phyloP scores from a whole-genome alignment of 2,329 filamentous ascomycete genomes.

The Clathrospora elynae region DNA sequence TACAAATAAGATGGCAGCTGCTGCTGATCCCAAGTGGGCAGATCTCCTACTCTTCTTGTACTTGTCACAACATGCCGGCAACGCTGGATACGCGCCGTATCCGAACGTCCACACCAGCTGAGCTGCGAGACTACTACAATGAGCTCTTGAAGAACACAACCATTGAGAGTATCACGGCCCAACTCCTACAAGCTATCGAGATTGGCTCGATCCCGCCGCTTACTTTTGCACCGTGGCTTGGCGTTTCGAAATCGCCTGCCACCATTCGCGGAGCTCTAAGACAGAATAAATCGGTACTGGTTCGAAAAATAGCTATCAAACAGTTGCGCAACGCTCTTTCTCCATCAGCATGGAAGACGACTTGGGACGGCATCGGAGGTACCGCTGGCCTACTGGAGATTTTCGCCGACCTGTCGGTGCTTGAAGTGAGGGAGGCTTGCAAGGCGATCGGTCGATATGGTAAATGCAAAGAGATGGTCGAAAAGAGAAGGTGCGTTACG shows the following conservation, averaged over 20 bases:
- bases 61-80: slow-evolving; percentile 4
- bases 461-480: slow-evolving; percentile 13
- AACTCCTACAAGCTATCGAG: slow-evolving; percentile 19
- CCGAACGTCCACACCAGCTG: slow-evolving; percentile 6
- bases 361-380: slow-evolving; percentile 37
- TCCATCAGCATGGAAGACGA: slow-evolving; percentile 28
- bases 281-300: slow-evolving; percentile 30
- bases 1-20: not conserved
- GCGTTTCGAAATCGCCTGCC: slow-evolving; percentile 24
- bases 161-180: slow-evolving; percentile 7
- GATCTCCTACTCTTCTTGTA: not conserved
- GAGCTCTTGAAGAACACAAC: not conserved
- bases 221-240: slow-evolving; percentile 34
- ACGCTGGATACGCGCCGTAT: slow-evolving; percentile 11
- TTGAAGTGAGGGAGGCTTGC: slow-evolving; percentile 29
- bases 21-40: not conserved
- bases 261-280: slow-evolving; percentile 23
- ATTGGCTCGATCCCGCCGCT: slow-evolving; percentile 25
- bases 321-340: slow-evolving; percentile 23
- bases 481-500: slow-evolving; percentile 27
- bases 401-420: slow-evolving; percentile 32
- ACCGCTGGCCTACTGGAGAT: slow-evolving; percentile 31
- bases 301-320: slow-evolving; percentile 29
- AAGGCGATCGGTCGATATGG: slow-evolving; percentile 22
- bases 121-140: slow-evolving; percentile 16